Base-by-base conservation (phyloP, 441 rosid genomes). In the Populus hybrid region DNA sequence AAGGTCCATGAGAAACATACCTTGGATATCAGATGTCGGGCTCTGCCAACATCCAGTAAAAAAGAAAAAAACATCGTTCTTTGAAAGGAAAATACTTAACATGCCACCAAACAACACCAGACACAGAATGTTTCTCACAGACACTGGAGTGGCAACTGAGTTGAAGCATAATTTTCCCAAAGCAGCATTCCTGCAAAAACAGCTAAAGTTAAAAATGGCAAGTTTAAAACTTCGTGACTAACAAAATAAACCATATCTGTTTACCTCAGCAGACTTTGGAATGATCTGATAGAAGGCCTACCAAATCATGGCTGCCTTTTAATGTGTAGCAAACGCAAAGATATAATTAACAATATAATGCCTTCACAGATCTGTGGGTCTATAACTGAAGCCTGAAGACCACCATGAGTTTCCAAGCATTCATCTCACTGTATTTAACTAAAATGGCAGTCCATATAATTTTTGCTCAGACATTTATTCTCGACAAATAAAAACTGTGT, bases 311-410 rank as follows among this genome's bases (percentile, higher is more conserved):
- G 97, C 82, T 95, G 98, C 87, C 92, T 93, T 82, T 76, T 91
- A n/a, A 92, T 82, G 81, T 95, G 99, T 83, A 95, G 98, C 98
- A 93, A 82, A 8, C 97, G 97, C 53, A 95, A 81, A 1, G 98
- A 95, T 75, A 95, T 93, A 81, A 93, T 91, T 42, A 93, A 77
- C 75, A 93, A 82, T 71, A 92, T 70, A 68, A 93, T 84, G 67
- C 97, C 99, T 78, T 81, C 83, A 65, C 98, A 93, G 21, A 88
- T 85, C 83, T 84, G 82, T 21, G 97, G 94, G 69, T 90, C 84
- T 81, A 74, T 83, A 20, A 93, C 89, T 77, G 97, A 94, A 78
- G 99, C 98, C 84, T 92, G 96, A 83, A 93, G 99, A 77, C 99
- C 98, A 59, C 36, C 32, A 10, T 3, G 20, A 53, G 34, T 72